Evolutionary conservation across 2,329 filamentous ascomycete species (phyloP), one percentile per base, ranked within the genome.

Genomic region (Gaeumannomyces tritici): DNA sequence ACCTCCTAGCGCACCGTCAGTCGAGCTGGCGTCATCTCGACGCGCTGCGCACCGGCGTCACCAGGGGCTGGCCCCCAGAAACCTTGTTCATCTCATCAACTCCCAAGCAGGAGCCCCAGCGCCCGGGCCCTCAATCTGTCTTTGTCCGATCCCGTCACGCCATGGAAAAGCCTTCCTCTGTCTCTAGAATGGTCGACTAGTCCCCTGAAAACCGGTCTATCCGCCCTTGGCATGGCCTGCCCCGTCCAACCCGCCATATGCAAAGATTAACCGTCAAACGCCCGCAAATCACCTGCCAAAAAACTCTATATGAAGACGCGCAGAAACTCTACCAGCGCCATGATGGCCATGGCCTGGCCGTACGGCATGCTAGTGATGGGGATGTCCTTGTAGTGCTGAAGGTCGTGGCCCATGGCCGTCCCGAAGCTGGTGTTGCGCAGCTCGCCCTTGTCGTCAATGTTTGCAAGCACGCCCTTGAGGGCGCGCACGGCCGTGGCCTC

Each of bases 321-420:
- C 73, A 90, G 71, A 67, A 88, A 89, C 74, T 93, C 90, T 0
- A 88, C 89, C 66, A 93, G 72, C 0, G 88, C 86, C 86, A 93
- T 91, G 65, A 92, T 91, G 0, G 88, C 89, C 89, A 93, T 92
- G 0, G 89, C 88, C 72, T 93, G 90, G 0, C 90, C 90, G 68
- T 93, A 93, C 8, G 89, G 90, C 90, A 93, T 93, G 67, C 87
- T 88, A 2, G 90, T 93, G 65, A 87, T 75, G 1, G 86, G 81
- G 63, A 93, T 92, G 65, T 90, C 83, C 73, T 89, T 88, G 70
- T 93, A 93, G 72, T 91, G 88, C 74, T 92, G 83, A 70, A 92
- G 72, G 63, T 82, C 81, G 66, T 84, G 79, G 0, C 90, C 90
- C 89, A 93, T 92, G 0, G 79, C 87, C 0, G 90, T 93, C 0